Percentiles rank a stretch among this genome's conserved stretches.
phyloP scores from a whole-genome alignment of 306 rosid species.

The Cucumis melo region DNA sequence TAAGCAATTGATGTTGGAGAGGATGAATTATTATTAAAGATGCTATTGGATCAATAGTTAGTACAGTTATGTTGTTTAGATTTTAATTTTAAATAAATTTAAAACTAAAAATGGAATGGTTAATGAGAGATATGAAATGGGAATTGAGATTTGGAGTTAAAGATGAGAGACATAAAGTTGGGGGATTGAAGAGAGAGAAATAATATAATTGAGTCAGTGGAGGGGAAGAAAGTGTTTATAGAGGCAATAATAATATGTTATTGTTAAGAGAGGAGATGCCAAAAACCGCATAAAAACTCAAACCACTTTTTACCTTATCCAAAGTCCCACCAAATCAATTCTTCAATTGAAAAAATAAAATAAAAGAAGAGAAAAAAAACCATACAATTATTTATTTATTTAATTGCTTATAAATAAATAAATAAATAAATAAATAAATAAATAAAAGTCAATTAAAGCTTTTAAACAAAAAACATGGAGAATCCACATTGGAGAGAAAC shows the following conservation, averaged over 20 bases:
- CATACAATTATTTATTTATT: no score
- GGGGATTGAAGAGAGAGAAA: no score
- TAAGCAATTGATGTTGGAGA: no score
- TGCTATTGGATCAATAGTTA: neutral
- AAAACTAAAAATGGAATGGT: no score
- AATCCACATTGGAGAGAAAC: neutral
- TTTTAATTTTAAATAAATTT: no score
- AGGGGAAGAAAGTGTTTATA: neutral
- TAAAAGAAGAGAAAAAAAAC: no score
- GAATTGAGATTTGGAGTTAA: neutral
- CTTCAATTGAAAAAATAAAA: neutral
- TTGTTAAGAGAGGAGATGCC: neutral
- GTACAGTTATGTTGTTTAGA: no score
- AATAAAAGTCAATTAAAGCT: neutral
- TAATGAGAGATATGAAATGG: no score
- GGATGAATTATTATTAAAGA: no score
- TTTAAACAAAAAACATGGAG: neutral
- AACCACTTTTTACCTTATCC: neutral
- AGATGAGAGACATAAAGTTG: no score
- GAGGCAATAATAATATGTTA: neutral
- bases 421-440: no score
- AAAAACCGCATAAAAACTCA: neutral
- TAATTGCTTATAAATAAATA: no score
- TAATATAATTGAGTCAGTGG: neutral
- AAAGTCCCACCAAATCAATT: neutral